Base-by-base conservation (phyloP, 2,329 filamentous ascomycete genomes). In the Penicillium nordicum region DNA sequence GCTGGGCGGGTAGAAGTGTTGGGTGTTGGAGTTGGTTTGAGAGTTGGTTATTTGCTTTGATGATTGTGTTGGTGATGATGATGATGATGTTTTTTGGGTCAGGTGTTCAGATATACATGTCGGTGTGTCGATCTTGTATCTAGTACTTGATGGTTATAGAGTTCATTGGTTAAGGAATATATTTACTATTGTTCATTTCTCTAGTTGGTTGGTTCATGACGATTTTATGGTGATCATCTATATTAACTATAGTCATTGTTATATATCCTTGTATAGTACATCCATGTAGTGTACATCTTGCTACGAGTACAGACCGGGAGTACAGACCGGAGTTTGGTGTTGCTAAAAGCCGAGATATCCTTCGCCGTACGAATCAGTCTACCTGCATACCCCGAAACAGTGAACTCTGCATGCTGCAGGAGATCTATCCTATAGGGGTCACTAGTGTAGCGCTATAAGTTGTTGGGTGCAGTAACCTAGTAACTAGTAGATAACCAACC, bases 381-480 rank as follows among this genome's bases (percentile, higher is more conserved):
- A 8, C 37, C 25, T 44, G 55, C 55, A 57, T 57, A 12, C 6
- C 50, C 37, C 45, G 40, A 45, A 37, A 55, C 40, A 50, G 51
- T 41, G 23, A 41, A 27, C 25, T 34, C 12, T 55, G 40, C 53
- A 52, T 40, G 23, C 40, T 49, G 51, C 55, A 55, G 55, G 50
- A 44, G 44, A 49, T 57, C 44, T 29, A 44, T 50, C 55, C 53
- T 45, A 44, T 51, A 44, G 49, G 8, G 49, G 49, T 51, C 27
- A 27, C 29, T 48, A 53, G 18, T 25, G 34, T 30, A 30, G 23
- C 50, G 34, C 43, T 40, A 47, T 11, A 53, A 5, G 12, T 8
- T 34, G 7, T 34, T 16, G 12, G 14, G 32, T 8, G 32, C 32
- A 16, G 14, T 8, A 16, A 3, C 32, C 18, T 25, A 32, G 12